Evolutionary conservation across 2,329 filamentous ascomycete species (phyloP).

Genomic region (Botrytis hyacinthi): DNA sequence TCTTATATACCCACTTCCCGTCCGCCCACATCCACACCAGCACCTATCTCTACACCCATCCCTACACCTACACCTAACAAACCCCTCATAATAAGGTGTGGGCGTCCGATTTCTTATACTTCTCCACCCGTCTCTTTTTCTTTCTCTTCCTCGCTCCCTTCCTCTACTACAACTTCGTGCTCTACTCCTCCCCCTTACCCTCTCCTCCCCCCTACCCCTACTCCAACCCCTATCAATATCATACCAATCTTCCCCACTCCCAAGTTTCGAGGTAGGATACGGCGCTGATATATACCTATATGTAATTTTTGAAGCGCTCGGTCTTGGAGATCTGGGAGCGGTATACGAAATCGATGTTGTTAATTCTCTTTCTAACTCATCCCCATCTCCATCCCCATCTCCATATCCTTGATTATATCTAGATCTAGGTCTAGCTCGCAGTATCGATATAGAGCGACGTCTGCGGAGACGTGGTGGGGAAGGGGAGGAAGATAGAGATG

Average conservation of each 20-base stretch:
- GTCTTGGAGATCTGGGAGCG: background rate
- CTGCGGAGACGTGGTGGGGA: background rate
- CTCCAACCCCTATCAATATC: no score
- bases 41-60: constrained; percentile 46
- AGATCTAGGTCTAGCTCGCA: background rate
- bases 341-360: background rate
- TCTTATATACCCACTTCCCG: constrained; percentile 62
- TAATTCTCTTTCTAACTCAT: no score
- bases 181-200: background rate
- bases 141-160: background rate
- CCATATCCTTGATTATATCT: no score
- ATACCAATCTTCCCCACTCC: no score
- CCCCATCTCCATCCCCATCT: no score
- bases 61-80: constrained; percentile 50
- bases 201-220: no score
- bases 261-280: no score
- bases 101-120: constrained; percentile 51
- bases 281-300: background rate
- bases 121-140: constrained; percentile 43
- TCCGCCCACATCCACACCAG: constrained; percentile 57
- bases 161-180: no score
- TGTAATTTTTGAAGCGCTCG: no score
- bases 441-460: background rate
- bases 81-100: constrained; percentile 53
- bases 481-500: background rate